These are phyloP conservation scores for Diplodia sapinea DNA, from an alignment of 2,329 filamentous ascomycete species.

Conservation along the genomic window DNA sequence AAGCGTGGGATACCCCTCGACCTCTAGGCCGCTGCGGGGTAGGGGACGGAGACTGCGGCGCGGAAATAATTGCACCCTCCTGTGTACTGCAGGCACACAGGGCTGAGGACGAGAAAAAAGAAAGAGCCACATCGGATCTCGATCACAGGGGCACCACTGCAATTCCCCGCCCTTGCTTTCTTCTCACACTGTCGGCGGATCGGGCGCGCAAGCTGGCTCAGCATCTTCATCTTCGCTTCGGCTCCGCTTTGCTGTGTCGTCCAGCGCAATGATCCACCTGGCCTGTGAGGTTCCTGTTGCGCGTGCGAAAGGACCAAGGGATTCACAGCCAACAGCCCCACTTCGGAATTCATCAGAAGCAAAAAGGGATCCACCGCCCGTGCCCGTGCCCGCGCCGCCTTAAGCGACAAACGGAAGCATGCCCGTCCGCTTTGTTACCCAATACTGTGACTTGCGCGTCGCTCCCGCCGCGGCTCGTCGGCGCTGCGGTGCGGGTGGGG, in stretches of 20 bases:
- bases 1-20: too few relatives aligned
- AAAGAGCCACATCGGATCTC: background rate
- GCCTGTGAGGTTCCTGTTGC: background rate
- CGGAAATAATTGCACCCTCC: background rate
- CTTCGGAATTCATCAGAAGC: background rate
- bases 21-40: constrained; percentile 1
- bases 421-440: constrained; percentile 1
- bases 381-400: background rate
- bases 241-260: background rate
- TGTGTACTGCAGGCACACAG: constrained; percentile 2
- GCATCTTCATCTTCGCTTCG: background rate
- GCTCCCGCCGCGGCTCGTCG: background rate
- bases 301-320: too few relatives aligned
- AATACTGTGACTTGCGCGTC: constrained; percentile 9
- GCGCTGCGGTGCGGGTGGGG: background rate
- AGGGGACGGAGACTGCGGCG: background rate
- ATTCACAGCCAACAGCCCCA: too few relatives aligned
- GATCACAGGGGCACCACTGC: constrained; percentile 1
- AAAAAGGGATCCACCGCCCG: constrained; percentile 2
- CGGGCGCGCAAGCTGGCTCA: background rate
- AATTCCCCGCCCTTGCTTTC: background rate
- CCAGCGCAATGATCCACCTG: constrained; percentile 5
- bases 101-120: background rate
- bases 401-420: constrained; percentile 22
- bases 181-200: background rate